A percentile compares a stretch with the other conserved stretches of the same genome.
Conservation (phyloP, 1,284 basidiomycete species). For the Cryptococcus wingfieldii region DNA sequence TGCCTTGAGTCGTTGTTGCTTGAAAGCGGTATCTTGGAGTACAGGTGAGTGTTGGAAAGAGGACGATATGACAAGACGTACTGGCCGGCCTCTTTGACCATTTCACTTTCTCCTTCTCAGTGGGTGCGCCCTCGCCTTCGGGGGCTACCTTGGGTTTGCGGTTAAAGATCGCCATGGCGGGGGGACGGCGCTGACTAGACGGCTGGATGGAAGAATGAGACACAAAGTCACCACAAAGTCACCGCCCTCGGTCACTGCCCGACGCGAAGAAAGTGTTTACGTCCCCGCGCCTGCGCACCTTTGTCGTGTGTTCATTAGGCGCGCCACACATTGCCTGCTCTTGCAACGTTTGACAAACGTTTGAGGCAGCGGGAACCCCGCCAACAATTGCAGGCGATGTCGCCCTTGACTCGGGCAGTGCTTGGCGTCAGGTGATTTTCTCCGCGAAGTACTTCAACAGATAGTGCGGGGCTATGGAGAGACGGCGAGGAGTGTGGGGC, state of each 20-base stretch:
- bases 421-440: too few relatives aligned
- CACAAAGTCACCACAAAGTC: too few relatives aligned
- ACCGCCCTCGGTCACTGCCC: too few relatives aligned
- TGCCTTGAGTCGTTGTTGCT: slow-evolving; percentile 98
- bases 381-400: too few relatives aligned
- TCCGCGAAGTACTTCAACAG: neutral
- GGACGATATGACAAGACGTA: slow-evolving; percentile 50
- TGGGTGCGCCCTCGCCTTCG: slow-evolving; percentile 24
- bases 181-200: too few relatives aligned
- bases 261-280: too few relatives aligned
- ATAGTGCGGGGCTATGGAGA: too few relatives aligned
- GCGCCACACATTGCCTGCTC: neutral
- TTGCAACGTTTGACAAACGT: too few relatives aligned
- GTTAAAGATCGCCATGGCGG: slow-evolving; percentile 43
- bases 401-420: too few relatives aligned
- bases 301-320: neutral
- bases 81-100: slow-evolving; percentile 83
- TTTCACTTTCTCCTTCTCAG: slow-evolving; percentile 73
- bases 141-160: slow-evolving; percentile 35
- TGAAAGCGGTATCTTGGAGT: slow-evolving; percentile 84
- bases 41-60: neutral
- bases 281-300: neutral
- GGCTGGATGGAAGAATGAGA: too few relatives aligned
- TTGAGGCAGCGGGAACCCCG: too few relatives aligned
- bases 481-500: too few relatives aligned